Base-by-base conservation (phyloP, 768 basidiomycete species). In the Scleroderma bovista region DNA sequence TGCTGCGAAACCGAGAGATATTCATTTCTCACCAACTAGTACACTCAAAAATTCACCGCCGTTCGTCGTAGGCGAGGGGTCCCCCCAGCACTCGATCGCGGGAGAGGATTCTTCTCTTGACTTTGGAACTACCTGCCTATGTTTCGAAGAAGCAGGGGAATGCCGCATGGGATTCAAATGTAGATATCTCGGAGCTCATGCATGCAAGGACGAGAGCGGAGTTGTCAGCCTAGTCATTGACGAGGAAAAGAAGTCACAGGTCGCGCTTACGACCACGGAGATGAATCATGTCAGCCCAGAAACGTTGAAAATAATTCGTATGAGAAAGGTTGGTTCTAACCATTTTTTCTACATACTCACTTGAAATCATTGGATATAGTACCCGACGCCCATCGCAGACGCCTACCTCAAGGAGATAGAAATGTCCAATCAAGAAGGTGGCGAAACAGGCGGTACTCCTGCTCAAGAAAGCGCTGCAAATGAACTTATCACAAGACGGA, bases 181-280 rank as follows among this genome's bases (percentile, higher is more conserved):
- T 64, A 82, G 96, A 2, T 96, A 88, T 68, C 77, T 96, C 6
- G 85, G 86, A 12, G 84, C 79, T 3, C 95, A 99, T 65, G 69
- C 86, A 11, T 68, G 61, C 16, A 67, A 69, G 32, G 71, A 75
- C 29, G 74, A 73, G 15, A 67, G 71, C 13, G 81, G 79, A 2
- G 54, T 66, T 2, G 57, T 79, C 15, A 64, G 65, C 22, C 60
- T 86, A 1, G 52, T 75, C 0, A 69, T 69, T 6, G 81, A 91
- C 57, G 78, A 80, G 51, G 79, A 81, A 34, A 84, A 77, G 63
- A 78, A 78, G 60, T 77, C 75, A 17, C 69, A 57, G 26, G 57
- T 71, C 0, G 77, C 75, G 11, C 53, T 74, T 3, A 67, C 75
- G 1, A 69, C 74, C 39, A 73, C 75, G 8, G 91, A 94, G 64